Conservation (phyloP, 2,329 filamentous ascomycete species). For the Aspergillus sp. region DNA sequence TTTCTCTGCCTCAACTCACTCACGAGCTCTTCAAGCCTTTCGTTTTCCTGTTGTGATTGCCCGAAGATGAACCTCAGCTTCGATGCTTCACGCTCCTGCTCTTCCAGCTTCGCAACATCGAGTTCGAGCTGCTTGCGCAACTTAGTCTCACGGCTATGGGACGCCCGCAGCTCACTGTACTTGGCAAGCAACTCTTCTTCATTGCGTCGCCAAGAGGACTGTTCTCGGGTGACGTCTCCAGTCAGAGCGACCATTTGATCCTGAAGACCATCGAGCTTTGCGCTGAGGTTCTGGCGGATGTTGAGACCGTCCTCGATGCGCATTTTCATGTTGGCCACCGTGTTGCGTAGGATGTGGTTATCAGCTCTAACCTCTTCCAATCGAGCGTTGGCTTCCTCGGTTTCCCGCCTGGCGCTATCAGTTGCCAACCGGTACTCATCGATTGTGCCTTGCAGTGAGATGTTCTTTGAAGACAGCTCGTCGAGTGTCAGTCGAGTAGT, state of each 20-base stretch:
- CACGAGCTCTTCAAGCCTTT: slow-evolving; percentile 62
- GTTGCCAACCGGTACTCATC: slow-evolving; percentile 64
- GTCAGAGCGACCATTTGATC: slow-evolving; percentile 80
- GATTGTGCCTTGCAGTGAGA: slow-evolving; percentile 59
- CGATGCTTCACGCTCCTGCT: slow-evolving; percentile 72
- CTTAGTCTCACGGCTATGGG: slow-evolving; percentile 68
- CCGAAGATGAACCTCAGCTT: slow-evolving; percentile 79
- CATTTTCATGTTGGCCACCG: slow-evolving; percentile 69
- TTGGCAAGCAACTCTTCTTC: slow-evolving; percentile 57
- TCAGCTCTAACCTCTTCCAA: slow-evolving; percentile 54
- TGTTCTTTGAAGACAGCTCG: slow-evolving; percentile 59
- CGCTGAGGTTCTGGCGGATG: slow-evolving; percentile 78
- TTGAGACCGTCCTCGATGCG: slow-evolving; percentile 85
- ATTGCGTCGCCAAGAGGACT: slow-evolving; percentile 71
- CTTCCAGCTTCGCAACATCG: slow-evolving; percentile 61
- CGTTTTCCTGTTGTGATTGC: slow-evolving; percentile 57
- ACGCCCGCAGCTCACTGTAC: slow-evolving; percentile 55
- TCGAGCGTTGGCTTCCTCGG: slow-evolving; percentile 51
- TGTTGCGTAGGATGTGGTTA: slow-evolving; percentile 72
- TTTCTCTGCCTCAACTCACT: slow-evolving; percentile 55
- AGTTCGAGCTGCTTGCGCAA: slow-evolving; percentile 60
- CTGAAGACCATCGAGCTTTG: slow-evolving; percentile 81
- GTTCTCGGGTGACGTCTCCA: slow-evolving; percentile 78
- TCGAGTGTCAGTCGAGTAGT: slow-evolving; percentile 53
- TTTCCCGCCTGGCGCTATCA: slow-evolving; percentile 59